Evolutionary conservation across 345 rosid genomes (phyloP).

Genomic region (Hibiscus syriacus): DNA sequence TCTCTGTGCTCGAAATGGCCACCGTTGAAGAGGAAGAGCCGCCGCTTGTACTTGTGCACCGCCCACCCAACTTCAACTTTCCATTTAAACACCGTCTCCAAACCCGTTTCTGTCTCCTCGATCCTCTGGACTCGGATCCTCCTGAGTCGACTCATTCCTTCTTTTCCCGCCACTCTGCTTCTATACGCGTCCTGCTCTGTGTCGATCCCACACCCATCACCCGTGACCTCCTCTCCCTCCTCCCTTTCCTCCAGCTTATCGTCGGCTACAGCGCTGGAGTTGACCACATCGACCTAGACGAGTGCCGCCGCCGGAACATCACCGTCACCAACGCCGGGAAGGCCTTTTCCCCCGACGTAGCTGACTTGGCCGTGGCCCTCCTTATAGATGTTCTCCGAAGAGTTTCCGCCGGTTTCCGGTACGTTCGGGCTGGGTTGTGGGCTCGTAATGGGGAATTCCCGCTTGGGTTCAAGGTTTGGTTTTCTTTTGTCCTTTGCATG

Average conservation of each 20-base stretch:
- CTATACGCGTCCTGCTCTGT: conserved; percentile 27
- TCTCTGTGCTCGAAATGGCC: neutral
- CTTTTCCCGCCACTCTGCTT: conserved; percentile 22
- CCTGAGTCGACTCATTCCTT: conserved; percentile 20
- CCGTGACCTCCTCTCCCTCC: conserved; percentile 19
- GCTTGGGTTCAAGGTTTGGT: conserved; percentile 34
- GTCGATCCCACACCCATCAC: conserved; percentile 25
- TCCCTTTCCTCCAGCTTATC: conserved; percentile 27
- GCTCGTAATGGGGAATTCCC: conserved; percentile 19
- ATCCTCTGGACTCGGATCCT: conserved; percentile 26
- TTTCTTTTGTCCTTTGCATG: neutral
- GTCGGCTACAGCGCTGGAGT: conserved; percentile 31
- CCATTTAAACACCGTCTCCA: conserved; percentile 5
- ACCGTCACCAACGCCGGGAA: conserved; percentile 29
- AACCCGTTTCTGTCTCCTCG: conserved; percentile 22
- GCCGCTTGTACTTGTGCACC: conserved; percentile 25
- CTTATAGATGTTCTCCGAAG: conserved; percentile 34
- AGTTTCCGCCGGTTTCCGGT: conserved; percentile 26
- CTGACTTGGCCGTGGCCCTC: conserved; percentile 36
- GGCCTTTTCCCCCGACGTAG: conserved; percentile 34
- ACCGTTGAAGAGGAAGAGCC: conserved; percentile 3
- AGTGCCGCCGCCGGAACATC: conserved; percentile 37
- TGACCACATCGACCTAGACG: conserved; percentile 34
- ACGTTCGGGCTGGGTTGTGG: conserved; percentile 27
- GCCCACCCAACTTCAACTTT: conserved; percentile 14